Base-by-base conservation (phyloP, 352 stramenopile genomes). In the Thraustochytrium sp. region DNA sequence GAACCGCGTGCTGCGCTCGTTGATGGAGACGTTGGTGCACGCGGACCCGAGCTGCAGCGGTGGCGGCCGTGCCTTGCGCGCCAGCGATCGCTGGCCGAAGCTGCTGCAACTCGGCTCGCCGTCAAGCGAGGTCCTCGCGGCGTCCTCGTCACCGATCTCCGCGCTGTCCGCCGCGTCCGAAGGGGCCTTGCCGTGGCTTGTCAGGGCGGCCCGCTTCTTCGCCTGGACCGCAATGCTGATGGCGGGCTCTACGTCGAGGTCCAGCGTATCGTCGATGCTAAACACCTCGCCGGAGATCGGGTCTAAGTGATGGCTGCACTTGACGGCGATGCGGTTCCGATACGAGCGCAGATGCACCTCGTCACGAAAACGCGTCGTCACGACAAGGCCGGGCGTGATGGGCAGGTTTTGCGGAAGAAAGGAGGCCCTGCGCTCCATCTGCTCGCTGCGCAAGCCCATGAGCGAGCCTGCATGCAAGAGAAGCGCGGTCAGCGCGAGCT, bases 271-370 rank as follows among this genome's bases (percentile, higher is more conserved):
- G 3, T 40, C 38, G 21, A 82, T 76, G 18, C 51, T 53, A 51
- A 82, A 82, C 1, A 82, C n/a, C 26, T 82, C 74, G n/a, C 74
- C n/a, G 9, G 74, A 82, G 26, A 73, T 61, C 8, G 74, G 74
- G 61, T 82, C 74, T 34, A 73, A 68, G 55, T 82, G 74, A 16
- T 82, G 26, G 23, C 74, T 37, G 42, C 74, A 82, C 23, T 73
- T 65, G 9, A 82, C 18, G 16, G 74, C 51, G 26, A 82, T 55
- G 9, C 56, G 74, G 11, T 53, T 76, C 26, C 78, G 49, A 26
- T 82, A 82, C 5, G 29, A 54, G 51, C 56, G 51, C 74, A 82
- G 54, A 34, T 82, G 74, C 31, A 82, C 56, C 40, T 82, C 74
- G 42, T 82, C 36, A 16, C 74, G 74, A 29, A 82, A 29, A 11